Percentiles rank a stretch among this genome's conserved stretches.
Evolutionary conservation across 495 filamentous ascomycete genomes (phyloP).

Genomic region (Xylaria grammica): DNA sequence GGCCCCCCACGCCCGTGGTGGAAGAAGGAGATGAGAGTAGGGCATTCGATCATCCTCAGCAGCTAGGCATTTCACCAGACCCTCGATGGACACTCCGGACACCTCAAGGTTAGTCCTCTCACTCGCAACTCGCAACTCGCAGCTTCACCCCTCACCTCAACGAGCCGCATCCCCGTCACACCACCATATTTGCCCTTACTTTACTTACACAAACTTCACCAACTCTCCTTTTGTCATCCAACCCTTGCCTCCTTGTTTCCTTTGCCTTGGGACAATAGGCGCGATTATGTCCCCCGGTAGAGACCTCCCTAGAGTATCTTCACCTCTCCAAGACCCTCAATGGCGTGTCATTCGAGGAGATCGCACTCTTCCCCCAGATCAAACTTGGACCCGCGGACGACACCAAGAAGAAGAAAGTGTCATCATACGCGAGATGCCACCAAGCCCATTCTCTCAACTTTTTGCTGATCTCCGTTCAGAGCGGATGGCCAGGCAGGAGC

Average conservation of each 20-base stretch:
- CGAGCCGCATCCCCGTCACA: slow-evolving; percentile 2
- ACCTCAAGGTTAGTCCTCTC: slow-evolving; percentile 29
- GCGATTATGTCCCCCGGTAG: neutral
- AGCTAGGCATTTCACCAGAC: slow-evolving; percentile 14
- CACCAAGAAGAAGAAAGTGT: slow-evolving; percentile 6
- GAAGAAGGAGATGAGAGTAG: neutral
- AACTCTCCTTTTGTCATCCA: neutral
- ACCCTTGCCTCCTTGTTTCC: neutral
- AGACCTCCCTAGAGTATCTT: neutral
- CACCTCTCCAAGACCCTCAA: neutral
- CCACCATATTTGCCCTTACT: neutral
- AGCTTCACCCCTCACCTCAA: slow-evolving; percentile 1
- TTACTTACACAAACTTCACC: neutral
- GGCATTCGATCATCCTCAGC: neutral
- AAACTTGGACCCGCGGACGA: neutral
- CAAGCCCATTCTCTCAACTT: slow-evolving; percentile 2
- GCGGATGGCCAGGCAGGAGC: neutral
- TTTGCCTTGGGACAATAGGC: neutral
- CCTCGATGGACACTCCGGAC: slow-evolving; percentile 26
- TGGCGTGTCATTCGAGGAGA: neutral
- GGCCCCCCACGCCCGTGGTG: neutral
- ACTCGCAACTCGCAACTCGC: neutral
- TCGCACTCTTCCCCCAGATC: neutral
- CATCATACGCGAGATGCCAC: neutral
- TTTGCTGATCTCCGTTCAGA: slow-evolving; percentile 15